Percentiles rank a stretch among this genome's conserved stretches.
Evolutionary conservation across 2,329 filamentous ascomycete genomes (phyloP).

Genomic region (Botrytis deweyae): DNA sequence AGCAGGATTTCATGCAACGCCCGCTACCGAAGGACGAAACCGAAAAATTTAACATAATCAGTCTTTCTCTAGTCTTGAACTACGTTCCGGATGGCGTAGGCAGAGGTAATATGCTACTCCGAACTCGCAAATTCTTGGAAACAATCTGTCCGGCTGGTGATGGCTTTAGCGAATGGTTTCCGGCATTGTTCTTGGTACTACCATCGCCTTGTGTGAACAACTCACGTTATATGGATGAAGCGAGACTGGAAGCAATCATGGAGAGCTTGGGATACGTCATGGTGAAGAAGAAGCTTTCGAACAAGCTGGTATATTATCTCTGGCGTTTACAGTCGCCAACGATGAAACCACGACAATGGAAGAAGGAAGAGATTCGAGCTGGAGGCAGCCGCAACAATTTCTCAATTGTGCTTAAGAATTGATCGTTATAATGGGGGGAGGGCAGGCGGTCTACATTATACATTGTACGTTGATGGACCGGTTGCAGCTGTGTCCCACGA

Average conservation of each 20-base stretch:
- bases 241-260: constrained; percentile 72
- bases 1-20: constrained; percentile 93
- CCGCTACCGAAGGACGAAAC: constrained; percentile 63
- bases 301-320: constrained; percentile 87
- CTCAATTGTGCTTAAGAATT: constrained; percentile 63
- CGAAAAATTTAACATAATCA: constrained; percentile 83
- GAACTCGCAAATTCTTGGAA: constrained; percentile 69
- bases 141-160: constrained; percentile 31
- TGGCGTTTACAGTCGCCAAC: constrained; percentile 54
- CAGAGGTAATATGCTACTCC: constrained; percentile 81
- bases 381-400: constrained; percentile 87
- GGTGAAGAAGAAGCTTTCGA: constrained; percentile 67
- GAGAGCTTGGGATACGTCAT: constrained; percentile 68
- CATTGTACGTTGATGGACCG: background rate
- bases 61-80: constrained; percentile 88
- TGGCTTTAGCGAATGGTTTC: constrained; percentile 47
- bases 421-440: background rate
- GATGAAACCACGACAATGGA: constrained; percentile 37
- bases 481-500: background rate
- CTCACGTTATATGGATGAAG: constrained; percentile 81
- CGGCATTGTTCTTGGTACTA: constrained; percentile 82
- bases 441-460: background rate
- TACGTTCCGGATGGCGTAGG: constrained; percentile 77
- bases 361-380: constrained; percentile 75
- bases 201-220: constrained; percentile 86